These are phyloP conservation scores for Trichopus zeylanicus DNA, from an alignment of 116 monocot genomes.

Conservation along the genomic window DNA sequence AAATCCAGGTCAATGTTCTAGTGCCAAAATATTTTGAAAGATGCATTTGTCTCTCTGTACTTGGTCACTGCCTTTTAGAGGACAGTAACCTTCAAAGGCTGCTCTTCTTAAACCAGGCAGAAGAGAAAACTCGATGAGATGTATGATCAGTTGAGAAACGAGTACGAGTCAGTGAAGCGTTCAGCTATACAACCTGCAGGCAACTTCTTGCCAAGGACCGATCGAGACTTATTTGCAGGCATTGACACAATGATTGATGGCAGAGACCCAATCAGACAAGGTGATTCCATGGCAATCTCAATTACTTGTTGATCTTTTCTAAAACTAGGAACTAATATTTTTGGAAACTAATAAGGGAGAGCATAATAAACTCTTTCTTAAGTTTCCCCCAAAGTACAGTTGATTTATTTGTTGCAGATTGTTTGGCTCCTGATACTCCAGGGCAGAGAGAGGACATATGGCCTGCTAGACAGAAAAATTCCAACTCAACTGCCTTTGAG, in stretches of 20 bases:
- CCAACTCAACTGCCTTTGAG: conserved; percentile 51
- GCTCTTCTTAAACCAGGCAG: conserved; percentile 43
- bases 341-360: background rate
- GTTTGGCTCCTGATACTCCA: conserved; percentile 94
- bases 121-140: conserved; percentile 98
- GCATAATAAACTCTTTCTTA: conserved; percentile 16
- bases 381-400: conserved; percentile 42
- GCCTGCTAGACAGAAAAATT: conserved; percentile 51
- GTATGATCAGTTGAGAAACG: conserved; percentile 92
- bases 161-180: conserved; percentile 74
- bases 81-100: background rate
- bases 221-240: conserved; percentile 70
- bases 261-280: conserved; percentile 54
- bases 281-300: no score
- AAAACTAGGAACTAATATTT: background rate
- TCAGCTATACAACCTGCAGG: conserved; percentile 42
- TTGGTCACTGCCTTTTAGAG: background rate
- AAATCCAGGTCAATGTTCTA: conserved; percentile 62
- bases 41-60: background rate
- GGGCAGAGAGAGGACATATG: conserved; percentile 83
- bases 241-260: conserved; percentile 53
- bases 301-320: no score
- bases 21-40: background rate
- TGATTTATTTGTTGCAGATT: conserved; percentile 90
- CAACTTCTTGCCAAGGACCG: conserved; percentile 38